These are phyloP conservation scores for Parathielavia hyrcaniae DNA, from an alignment of 495 filamentous ascomycete genomes.

Conservation along the genomic window DNA sequence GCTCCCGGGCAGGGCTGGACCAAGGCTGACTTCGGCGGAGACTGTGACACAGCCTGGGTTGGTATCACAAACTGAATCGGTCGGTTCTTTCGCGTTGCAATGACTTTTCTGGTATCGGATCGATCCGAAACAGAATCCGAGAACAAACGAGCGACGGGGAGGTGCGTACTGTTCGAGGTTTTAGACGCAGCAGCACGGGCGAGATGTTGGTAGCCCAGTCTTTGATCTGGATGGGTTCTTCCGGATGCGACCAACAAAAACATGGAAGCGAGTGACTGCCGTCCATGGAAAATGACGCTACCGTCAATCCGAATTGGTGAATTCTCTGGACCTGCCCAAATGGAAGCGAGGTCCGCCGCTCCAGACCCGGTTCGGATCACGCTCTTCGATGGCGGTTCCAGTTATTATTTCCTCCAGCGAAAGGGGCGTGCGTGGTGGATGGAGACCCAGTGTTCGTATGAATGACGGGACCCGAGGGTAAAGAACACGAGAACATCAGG, in stretches of 20 bases:
- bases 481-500: background rate
- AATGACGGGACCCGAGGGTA: no score
- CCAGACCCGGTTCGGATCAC: no score
- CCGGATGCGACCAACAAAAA: conserved; percentile 12
- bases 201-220: background rate
- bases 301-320: background rate
- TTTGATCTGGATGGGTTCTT: background rate
- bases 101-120: background rate
- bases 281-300: background rate
- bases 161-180: background rate
- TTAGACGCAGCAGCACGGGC: background rate
- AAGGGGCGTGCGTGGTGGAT: no score
- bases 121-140: background rate
- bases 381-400: no score
- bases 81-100: conserved; percentile 1
- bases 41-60: conserved; percentile 1
- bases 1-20: background rate
- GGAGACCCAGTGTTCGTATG: no score
- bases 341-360: background rate
- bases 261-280: background rate
- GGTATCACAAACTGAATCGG: background rate
- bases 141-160: background rate
- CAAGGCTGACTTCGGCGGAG: background rate
- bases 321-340: background rate
- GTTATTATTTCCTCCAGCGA: no score